These are phyloP conservation scores for Candida maesae DNA, from an alignment of 805 yeast genomes.

Conservation along the genomic window DNA sequence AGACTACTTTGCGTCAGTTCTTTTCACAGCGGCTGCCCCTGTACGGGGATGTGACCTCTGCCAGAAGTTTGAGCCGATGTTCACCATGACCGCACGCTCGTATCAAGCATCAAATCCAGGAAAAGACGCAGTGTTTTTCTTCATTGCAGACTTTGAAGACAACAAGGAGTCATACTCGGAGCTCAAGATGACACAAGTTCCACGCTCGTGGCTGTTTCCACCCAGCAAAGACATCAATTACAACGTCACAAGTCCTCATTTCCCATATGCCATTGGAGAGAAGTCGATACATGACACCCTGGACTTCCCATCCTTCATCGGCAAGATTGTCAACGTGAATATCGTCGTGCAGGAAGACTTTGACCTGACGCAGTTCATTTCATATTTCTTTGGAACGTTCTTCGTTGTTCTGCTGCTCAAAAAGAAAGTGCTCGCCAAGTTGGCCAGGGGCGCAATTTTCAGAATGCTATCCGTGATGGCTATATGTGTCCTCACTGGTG, in stretches of 20 bases:
- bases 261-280: slow-evolving; percentile 33
- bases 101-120: slow-evolving; percentile 43
- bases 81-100: slow-evolving; percentile 38
- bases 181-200: slow-evolving; percentile 47
- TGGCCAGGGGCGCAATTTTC: slow-evolving; percentile 27
- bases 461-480: slow-evolving; percentile 34
- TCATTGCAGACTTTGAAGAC: slow-evolving; percentile 45
- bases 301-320: slow-evolving; percentile 52
- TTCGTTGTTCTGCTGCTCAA: slow-evolving; percentile 43
- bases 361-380: slow-evolving; percentile 38
- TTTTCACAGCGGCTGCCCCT: slow-evolving; percentile 47
- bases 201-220: slow-evolving; percentile 67
- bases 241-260: slow-evolving; percentile 30
- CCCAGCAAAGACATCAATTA: slow-evolving; percentile 33
- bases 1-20: slow-evolving; percentile 47
- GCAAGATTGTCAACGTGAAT: slow-evolving; percentile 40
- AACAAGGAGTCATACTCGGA: slow-evolving; percentile 40
- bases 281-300: slow-evolving; percentile 34
- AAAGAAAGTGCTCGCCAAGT: slow-evolving; percentile 38
- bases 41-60: slow-evolving; percentile 48
- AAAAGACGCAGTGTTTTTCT: slow-evolving; percentile 40
- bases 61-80: slow-evolving; percentile 37
- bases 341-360: slow-evolving; percentile 43
- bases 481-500: slow-evolving; percentile 49
- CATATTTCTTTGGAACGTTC: slow-evolving; percentile 45